These are phyloP conservation scores for Venturia carpophila DNA, from an alignment of 2,329 filamentous ascomycete genomes.

Conservation along the genomic window DNA sequence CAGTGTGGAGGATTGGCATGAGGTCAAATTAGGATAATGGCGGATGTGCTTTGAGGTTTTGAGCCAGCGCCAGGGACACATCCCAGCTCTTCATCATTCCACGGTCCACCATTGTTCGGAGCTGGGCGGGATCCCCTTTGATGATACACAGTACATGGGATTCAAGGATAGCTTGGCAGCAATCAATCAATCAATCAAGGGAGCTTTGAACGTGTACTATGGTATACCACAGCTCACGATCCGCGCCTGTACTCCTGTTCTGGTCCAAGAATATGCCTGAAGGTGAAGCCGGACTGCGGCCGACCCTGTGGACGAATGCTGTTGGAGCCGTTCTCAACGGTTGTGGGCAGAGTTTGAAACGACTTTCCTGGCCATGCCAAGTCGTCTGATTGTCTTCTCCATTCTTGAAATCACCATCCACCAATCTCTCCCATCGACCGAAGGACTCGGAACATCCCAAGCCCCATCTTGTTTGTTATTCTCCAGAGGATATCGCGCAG, in stretches of 20 bases:
- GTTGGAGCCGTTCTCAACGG: neutral
- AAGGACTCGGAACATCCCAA: neutral
- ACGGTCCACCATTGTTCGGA: too few relatives aligned
- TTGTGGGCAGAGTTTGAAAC: constrained; percentile 1
- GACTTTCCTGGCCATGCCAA: neutral
- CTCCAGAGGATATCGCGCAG: neutral
- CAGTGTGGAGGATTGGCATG: neutral
- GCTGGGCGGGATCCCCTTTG: too few relatives aligned
- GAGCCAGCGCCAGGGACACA: neutral
- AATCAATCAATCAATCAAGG: neutral
- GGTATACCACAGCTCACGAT: too few relatives aligned
- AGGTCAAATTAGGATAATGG: neutral
- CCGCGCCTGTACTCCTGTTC: too few relatives aligned
- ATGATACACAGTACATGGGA: neutral
- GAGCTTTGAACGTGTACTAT: too few relatives aligned
- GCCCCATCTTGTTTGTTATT: neutral
- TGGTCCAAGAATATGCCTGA: too few relatives aligned
- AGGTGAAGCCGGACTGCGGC: neutral
- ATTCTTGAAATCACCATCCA: neutral
- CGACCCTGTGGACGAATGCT: neutral
- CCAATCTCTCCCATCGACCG: neutral
- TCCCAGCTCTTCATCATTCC: neutral
- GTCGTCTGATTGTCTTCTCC: constrained; percentile 1
- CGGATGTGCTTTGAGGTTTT: neutral
- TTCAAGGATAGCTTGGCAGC: neutral